Conservation (phyloP, 2,329 filamentous ascomycete species). For the Aspergillaceae sp. region DNA sequence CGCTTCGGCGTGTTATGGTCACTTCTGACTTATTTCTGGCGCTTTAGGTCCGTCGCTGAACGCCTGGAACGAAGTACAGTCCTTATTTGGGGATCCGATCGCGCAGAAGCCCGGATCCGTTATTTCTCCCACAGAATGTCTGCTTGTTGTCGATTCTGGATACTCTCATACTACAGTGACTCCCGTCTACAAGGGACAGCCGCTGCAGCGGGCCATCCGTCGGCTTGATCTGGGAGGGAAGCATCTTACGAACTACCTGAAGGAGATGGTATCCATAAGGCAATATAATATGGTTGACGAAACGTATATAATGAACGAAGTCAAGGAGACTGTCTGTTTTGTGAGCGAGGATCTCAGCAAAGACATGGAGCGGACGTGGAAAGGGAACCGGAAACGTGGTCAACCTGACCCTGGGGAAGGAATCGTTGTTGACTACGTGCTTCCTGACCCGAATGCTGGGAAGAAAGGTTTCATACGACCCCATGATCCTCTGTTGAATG, state of each 20-base stretch:
- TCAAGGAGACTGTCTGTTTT: conserved; percentile 85
- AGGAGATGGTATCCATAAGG: conserved; percentile 77
- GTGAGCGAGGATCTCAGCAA: conserved; percentile 66
- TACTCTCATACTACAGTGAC: conserved; percentile 91
- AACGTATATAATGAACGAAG: conserved; percentile 85
- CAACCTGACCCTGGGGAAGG: conserved; percentile 20
- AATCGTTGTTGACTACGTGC: conserved; percentile 80
- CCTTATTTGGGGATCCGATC: conserved; percentile 54
- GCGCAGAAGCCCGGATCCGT: conserved; percentile 32
- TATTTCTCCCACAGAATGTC: conserved; percentile 59
- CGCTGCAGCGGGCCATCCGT: conserved; percentile 71
- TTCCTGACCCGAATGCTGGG: conserved; percentile 65
- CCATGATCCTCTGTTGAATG: conserved; percentile 61
- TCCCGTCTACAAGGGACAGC: conserved; percentile 70
- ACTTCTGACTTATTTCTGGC: not conserved
- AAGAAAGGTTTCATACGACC: conserved; percentile 64
- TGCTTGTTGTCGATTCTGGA: conserved; percentile 84
- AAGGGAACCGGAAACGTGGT: conserved; percentile 50
- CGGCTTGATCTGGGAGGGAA: conserved; percentile 88
- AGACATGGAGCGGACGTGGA: conserved; percentile 80
- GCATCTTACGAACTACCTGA: conserved; percentile 84
- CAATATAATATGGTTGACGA: conserved; percentile 97
- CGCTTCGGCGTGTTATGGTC: not conserved
- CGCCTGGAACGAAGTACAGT: conserved; percentile 70
- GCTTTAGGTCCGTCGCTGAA: conserved; percentile 61